phyloP scores from a whole-genome alignment of 2,329 filamentous ascomycete genomes.

The Alternaria sp. region DNA sequence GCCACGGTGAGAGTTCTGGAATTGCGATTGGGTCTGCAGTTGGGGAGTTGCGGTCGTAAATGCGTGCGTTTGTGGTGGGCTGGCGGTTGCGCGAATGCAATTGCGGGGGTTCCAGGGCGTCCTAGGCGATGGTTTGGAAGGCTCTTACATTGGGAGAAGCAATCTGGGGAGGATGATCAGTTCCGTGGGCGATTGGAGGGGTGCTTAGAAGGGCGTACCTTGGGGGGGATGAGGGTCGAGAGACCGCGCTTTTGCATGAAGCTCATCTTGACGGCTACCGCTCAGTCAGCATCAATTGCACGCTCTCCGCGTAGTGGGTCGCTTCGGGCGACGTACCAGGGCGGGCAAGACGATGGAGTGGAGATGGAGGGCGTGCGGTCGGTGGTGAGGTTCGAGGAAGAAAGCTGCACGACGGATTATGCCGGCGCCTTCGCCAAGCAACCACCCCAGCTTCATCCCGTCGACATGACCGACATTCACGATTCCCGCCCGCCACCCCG shows the following conservation, averaged over 20 bases:
- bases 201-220: constrained; percentile 68
- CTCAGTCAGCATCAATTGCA: constrained; percentile 50
- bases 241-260: constrained; percentile 89
- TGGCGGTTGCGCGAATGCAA: constrained; percentile 15
- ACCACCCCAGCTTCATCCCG: constrained; percentile 26
- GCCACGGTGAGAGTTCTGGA: background rate
- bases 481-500: constrained; percentile 19
- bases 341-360: constrained; percentile 47
- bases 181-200: constrained; percentile 17
- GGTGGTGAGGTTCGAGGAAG: constrained; percentile 41
- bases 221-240: constrained; percentile 98
- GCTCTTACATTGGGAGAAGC: constrained; percentile 82
- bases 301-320: constrained; percentile 15
- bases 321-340: constrained; percentile 39
- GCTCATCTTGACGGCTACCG: constrained; percentile 76
- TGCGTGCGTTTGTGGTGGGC: constrained; percentile 29
- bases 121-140: constrained; percentile 14
- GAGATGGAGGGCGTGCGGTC: constrained; percentile 42
- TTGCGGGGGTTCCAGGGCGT: constrained; percentile 18
- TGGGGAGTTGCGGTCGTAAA: constrained; percentile 9
- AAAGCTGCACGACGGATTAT: constrained; percentile 42
- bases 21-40: background rate
- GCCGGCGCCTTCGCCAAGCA: constrained; percentile 32
- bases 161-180: constrained; percentile 65
- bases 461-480: constrained; percentile 30